Evolutionary conservation across 306 rosid genomes (phyloP), one percentile per base, ranked within the genome.

Genomic region (Argentina anserina): DNA sequence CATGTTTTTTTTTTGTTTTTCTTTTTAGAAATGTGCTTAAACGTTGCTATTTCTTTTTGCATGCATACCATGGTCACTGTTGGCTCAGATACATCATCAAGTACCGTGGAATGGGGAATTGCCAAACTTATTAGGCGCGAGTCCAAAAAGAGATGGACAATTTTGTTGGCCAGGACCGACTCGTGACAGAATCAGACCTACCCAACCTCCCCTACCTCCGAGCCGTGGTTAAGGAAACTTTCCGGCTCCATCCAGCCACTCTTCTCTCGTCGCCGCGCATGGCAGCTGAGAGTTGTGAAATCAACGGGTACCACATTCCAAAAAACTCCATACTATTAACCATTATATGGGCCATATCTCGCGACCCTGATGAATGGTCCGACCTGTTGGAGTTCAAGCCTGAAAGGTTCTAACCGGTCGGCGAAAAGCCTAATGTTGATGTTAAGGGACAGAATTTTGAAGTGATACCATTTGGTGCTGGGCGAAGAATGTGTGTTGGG

Each of bases 181-280:
- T 79, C 0, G 87, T 93, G 6, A 77, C 73, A 0, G 96, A 93
- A 70, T 5, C 33, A 0, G 97, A 93, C 80, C 12, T 93, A 0
- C 50, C 87, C 9, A 33, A 81, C 8, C 76, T 93, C 7, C 72
- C 86, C n/a, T 90, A 85, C 79, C 82, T 92, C 29, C 89, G 90
- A 1, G 95, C 96, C 7, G 90, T 90, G n/a, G 73, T 92, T 28
- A 92, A 92, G 75, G 98, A 93, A 72, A 83, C 91, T 0, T 87
- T 93, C 26, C 89, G 97, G 20, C 89, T 92, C 17, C 98, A 92
- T 78, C 96, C 98, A 0, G 72, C 98, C n/a, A 88, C 98, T 12
- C 98, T 96, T 0, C 90, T 93, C n/a, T 90, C 97, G 1, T 77
- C 90, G 0, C 98, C 98, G 0, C 88, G 92, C 0, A 70, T 84